These are phyloP conservation scores for Xylaria curta DNA, from an alignment of 495 filamentous ascomycete species.

Conservation along the genomic window DNA sequence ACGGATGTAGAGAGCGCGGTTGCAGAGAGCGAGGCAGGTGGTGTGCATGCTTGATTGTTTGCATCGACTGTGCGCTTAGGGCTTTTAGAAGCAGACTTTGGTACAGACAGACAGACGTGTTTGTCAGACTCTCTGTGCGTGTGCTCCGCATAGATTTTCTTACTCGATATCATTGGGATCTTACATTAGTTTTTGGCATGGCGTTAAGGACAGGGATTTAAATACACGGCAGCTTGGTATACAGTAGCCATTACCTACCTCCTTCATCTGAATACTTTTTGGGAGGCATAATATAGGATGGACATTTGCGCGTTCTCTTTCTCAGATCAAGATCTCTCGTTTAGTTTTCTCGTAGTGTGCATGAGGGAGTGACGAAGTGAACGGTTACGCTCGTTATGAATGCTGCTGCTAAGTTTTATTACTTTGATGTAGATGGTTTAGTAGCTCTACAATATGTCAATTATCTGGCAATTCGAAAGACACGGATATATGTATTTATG, in stretches of 20 bases:
- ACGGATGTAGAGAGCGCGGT: slow-evolving; percentile 78
- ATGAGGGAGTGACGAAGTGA: neutral
- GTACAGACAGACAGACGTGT: neutral
- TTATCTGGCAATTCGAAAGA: no score
- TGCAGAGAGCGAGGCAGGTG: slow-evolving; percentile 48
- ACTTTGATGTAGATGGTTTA: neutral
- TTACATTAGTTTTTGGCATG: slow-evolving; percentile 5
- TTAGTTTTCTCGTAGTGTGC: neutral
- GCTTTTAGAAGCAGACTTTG: neutral
- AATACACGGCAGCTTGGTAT: slow-evolving; percentile 4
- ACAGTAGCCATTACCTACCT: neutral
- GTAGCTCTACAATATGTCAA: neutral
- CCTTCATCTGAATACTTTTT: neutral
- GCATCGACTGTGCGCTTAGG: neutral
- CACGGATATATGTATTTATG: no score
- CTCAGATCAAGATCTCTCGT: neutral
- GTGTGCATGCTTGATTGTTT: slow-evolving; percentile 38
- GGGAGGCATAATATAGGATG: neutral
- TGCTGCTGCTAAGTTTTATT: neutral
- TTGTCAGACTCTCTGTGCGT: neutral
- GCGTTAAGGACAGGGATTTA: slow-evolving; percentile 6
- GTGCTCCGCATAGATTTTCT: neutral
- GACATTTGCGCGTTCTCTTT: neutral
- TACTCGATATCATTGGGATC: neutral
- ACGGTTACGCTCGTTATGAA: neutral